These are phyloP conservation scores for Peronosclerospora sorghi DNA, from an alignment of 352 stramenopile genomes.

Conservation along the genomic window DNA sequence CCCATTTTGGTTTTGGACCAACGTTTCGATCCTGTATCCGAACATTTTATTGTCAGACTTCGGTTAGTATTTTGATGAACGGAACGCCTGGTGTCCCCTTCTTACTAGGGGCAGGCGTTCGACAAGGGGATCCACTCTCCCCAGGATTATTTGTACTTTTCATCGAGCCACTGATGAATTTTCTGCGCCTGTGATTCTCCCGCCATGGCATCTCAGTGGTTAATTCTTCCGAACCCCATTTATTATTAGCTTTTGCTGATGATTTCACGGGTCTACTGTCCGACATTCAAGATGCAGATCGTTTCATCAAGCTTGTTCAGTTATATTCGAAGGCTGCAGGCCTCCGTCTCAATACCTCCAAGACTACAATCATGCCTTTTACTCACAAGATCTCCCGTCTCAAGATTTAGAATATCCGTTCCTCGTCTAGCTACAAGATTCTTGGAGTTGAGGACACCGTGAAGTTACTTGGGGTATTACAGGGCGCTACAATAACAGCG, in stretches of 20 bases:
- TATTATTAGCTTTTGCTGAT: not conserved
- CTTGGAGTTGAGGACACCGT: not conserved
- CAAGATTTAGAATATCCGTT: not conserved
- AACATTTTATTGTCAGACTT: not conserved
- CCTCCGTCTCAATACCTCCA: not conserved
- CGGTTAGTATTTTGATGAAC: constrained; percentile 5
- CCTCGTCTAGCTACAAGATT: not conserved
- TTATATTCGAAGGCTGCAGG: not conserved
- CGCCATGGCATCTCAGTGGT: not conserved
- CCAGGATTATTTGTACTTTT: constrained; percentile 10
- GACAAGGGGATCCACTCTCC: constrained; percentile 10
- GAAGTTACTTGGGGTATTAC: not conserved
- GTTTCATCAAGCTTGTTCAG: not conserved
- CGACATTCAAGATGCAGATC: not conserved
- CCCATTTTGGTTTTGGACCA: not conserved
- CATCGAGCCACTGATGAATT: not conserved
- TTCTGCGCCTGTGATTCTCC: not conserved
- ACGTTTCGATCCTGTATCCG: not conserved
- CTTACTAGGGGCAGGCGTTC: constrained; percentile 4
- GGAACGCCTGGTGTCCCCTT: constrained; percentile 1
- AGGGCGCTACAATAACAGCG: not conserved
- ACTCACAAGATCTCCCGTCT: not conserved
- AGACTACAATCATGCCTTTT: not conserved
- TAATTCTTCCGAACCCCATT: not conserved
- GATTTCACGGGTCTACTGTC: not conserved